A percentile compares a stretch with the other conserved stretches of the same genome.
These are phyloP conservation scores for Beauveria pseudobassiana DNA, from an alignment of 2,329 filamentous ascomycete species.

Conservation along the genomic window DNA sequence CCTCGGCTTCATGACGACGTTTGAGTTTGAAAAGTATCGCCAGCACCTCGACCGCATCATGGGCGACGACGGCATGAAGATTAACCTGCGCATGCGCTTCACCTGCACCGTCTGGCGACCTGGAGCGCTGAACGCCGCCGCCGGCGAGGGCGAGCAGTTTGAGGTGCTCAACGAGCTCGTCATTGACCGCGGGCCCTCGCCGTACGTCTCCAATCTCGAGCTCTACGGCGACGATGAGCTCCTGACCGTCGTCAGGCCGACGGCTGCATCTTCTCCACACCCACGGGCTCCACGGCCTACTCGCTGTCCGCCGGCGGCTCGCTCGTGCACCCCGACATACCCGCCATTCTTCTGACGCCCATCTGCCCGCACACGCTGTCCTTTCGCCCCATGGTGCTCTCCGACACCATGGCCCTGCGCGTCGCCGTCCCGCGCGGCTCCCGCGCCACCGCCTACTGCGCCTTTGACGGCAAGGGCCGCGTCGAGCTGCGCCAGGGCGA, in stretches of 20 bases:
- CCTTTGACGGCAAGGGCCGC: slow-evolving; percentile 94
- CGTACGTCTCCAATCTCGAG: slow-evolving; percentile 95
- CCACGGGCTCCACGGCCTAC: slow-evolving; percentile 91
- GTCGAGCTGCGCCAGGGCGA: slow-evolving; percentile 90
- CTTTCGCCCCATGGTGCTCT: slow-evolving; percentile 96
- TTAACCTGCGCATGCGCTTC: slow-evolving; percentile 97
- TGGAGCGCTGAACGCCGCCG: slow-evolving; percentile 42
- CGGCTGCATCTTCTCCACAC: slow-evolving; percentile 95
- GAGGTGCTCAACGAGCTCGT: slow-evolving; percentile 98
- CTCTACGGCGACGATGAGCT: slow-evolving; percentile 93
- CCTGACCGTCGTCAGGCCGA: slow-evolving; percentile 95
- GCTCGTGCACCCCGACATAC: slow-evolving; percentile 92
- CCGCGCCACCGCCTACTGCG: slow-evolving; percentile 89
- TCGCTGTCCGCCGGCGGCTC: slow-evolving; percentile 92
- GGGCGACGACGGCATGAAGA: slow-evolving; percentile 92
- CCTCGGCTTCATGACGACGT: slow-evolving; percentile 81
- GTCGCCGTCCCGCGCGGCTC: slow-evolving; percentile 79
- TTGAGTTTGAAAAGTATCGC: slow-evolving; percentile 82
- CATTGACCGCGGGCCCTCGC: slow-evolving; percentile 92
- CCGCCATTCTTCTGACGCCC: slow-evolving; percentile 90
- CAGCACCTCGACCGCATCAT: slow-evolving; percentile 81
- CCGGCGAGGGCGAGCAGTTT: slow-evolving; percentile 81
- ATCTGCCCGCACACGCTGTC: slow-evolving; percentile 97
- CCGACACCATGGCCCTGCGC: slow-evolving; percentile 85
- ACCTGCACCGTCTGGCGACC: slow-evolving; percentile 93